Base-by-base conservation (phyloP, 805 yeast genomes). In the Yamadazyma philogaea region DNA sequence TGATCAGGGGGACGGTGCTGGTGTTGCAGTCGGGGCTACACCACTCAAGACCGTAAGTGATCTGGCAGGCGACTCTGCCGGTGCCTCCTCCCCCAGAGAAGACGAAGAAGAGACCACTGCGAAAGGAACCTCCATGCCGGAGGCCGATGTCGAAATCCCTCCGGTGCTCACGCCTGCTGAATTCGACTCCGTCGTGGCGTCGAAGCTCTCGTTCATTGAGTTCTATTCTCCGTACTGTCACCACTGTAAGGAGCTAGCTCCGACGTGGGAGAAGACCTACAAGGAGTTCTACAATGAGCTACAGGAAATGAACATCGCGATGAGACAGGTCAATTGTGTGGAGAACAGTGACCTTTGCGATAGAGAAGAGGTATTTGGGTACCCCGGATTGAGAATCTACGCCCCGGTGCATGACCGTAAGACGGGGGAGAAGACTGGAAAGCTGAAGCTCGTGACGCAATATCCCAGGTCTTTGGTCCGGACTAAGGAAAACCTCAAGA, bases 221-320 rank as follows among this genome's bases (percentile, higher is more conserved):
- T 90, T 88, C 63, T 93, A 65, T 59, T 87, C 96, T 24, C 99
- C 99, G 0, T 82, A 82, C 55, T 93, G 99, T 60, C 60, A 68
- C 6, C 98, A 91, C 63, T 93, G 99, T 65, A 75, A 68, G 47
- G 70, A 66, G 6, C 65, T 93, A 40, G 93, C 87, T 2, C 98
- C 99, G 1, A 72, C 66, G 6, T 93, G 98, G 97, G 75, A 79
- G 45, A 69, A 74, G 43, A 75, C 91, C 0, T 86, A 79, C 64
- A 53, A 67, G 18, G 59, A 61, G 3, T 75, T 78, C 52, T 60
- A 71, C 28, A 58, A 62, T 7, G 81, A 77, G 30, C 72, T 74
- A 34, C 56, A 66, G 14, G 51, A 61, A 7, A 51, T 76, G 39
- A 69, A 70, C 2, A 69, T 83, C 12, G 69, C 70, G 16, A 76